Evolutionary conservation across 805 yeast genomes (phyloP), one percentile per base, ranked within the genome.

Genomic region (Candida peoriensis): DNA sequence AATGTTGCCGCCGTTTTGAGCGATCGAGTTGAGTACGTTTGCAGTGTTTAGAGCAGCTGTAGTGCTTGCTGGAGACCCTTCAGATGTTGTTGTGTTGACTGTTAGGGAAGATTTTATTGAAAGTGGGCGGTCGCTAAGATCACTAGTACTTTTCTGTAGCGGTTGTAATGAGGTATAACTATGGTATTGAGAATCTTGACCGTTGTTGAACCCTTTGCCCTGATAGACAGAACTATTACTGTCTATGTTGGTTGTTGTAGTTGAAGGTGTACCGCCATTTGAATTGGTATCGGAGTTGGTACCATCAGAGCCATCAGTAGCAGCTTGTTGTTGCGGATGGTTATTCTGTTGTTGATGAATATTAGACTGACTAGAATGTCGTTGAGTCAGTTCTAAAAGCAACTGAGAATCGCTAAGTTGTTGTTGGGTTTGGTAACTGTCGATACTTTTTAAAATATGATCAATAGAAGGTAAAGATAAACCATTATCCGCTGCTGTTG

Each of bases 381-480:
- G 26, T 34, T 46, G 48, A 4, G 48, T 43, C 32, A 53, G 43
- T 29, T 52, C 48, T 14, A 53, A 33, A 8, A 53, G 27, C 2
- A 53, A 47, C 20, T 52, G 48, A 1, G 58, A 53, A 36, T 53
- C 58, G n/a, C 47, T 45, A 9, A 53, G 42, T 27, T 53, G 46
- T 28, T 51, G 55, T 28, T 50, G 50, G 23, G 37, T 51, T 30
- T 53, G 58, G 33, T 49, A 53, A 13, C 41, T 38, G 32, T 53
- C 56, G 24, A 53, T 53, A 14, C 32, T 48, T 28, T 47, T 43
- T 11, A 53, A 33, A 2, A 53, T 50, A 22, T 45, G 47, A 18
- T 41, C 44, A 19, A 53, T 52, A 11, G 58, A 48, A 2, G 58
- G 58, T 9, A 53, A 37, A 5, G 41, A 34, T 5, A 39, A n/a